Base-by-base conservation (phyloP, 257 asterid genomes). In the Solanum chilense region DNA sequence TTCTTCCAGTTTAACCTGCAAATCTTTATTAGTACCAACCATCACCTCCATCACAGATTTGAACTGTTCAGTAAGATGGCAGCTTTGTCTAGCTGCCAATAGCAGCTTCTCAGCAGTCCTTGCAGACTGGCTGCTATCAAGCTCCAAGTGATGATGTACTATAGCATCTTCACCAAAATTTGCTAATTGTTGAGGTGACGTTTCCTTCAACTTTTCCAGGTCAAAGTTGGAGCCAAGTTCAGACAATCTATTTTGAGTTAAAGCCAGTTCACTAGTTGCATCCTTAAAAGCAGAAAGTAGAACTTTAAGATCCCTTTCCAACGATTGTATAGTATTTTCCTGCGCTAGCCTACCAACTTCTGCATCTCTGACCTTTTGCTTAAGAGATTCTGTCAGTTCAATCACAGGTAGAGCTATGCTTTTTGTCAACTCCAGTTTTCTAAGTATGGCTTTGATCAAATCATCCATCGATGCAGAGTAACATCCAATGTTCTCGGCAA, bases 281-380 rank as follows among this genome's bases (percentile, higher is more conserved):
- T 91, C 92, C 64, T 89, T 56, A 89, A 98, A 97, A 90, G 98
- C 95, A 89, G 98, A 94, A 47, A 83, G 89, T 39, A 95, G 89
- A 89, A 90, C 92, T 92, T 88, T 86, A 23, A 87, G 87, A 88
- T 91, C 94, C 82, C 87, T 89, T 91, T 93, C 98, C 92, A 95
- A 76, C 62, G 88, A 89, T 16, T 84, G 89, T 80, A 93, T 86
- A 62, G 89, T 82, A 85, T 89, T 92, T 86, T 93, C 93, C 76
- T 88, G 96, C 41, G 91, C 90, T 88, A 89, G 91, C 90, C 87
- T 92, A 58, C 96, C 94, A 42, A 66, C 86, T 90, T 94, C 93
- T 77, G 91, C 68, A 85, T 92, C 93, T 80, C 89, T 83, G 90
- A 89, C 88, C 87, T 92, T 90, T 73, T 92, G 93, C 89, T 93